Evolutionary conservation across 768 basidiomycete genomes (phyloP).

Genomic region (Podaxis sp.): DNA sequence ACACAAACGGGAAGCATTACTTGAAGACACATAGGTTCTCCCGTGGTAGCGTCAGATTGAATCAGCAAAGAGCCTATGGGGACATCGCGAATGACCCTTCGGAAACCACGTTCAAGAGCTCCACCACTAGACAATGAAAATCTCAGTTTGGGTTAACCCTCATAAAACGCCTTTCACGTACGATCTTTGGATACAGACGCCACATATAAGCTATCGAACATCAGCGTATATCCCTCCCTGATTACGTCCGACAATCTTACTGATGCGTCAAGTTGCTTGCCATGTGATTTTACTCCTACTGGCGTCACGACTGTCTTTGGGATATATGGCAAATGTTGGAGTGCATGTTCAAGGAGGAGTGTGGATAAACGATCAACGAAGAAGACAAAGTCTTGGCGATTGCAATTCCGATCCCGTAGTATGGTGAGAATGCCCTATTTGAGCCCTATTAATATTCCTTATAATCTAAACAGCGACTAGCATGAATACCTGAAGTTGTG

Average conservation of each 20-base stretch:
- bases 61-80: slow-evolving; percentile 88
- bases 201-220: slow-evolving; percentile 64
- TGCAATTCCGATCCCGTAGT: slow-evolving; percentile 68
- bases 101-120: slow-evolving; percentile 87
- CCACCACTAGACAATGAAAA: slow-evolving; percentile 59
- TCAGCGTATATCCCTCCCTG: background rate
- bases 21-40: slow-evolving; percentile 87
- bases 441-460: background rate
- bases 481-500: slow-evolving; percentile 69
- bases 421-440: slow-evolving; percentile 86
- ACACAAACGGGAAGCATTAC: slow-evolving; percentile 74
- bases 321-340: slow-evolving; percentile 77
- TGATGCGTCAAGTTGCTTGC: slow-evolving; percentile 60
- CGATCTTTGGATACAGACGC: slow-evolving; percentile 88
- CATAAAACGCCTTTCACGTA: slow-evolving; percentile 33
- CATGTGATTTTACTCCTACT: slow-evolving; percentile 48
- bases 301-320: slow-evolving; percentile 68
- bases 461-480: background rate
- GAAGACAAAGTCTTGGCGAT: slow-evolving; percentile 88
- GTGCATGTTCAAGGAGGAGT: slow-evolving; percentile 78
- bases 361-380: slow-evolving; percentile 87
- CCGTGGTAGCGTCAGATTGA: slow-evolving; percentile 80
- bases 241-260: slow-evolving; percentile 31
- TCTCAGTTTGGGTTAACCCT: background rate
- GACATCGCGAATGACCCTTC: slow-evolving; percentile 81